Evolutionary conservation across 2,329 filamentous ascomycete genomes (phyloP).

Genomic region (Pestalotiopsis sp.): DNA sequence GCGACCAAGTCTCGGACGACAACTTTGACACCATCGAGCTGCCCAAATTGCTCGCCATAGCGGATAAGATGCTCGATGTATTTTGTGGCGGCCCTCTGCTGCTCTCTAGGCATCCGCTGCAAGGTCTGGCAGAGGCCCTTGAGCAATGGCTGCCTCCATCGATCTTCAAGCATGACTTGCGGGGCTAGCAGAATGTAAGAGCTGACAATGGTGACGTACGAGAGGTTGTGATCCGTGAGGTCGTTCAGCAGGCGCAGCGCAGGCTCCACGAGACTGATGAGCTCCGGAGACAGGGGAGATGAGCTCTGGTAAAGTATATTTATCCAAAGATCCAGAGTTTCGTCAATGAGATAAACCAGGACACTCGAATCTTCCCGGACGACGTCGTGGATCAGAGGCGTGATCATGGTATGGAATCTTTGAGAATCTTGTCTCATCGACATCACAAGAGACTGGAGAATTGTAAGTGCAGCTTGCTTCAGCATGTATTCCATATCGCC

Average conservation of each 20-base stretch:
- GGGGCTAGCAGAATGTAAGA: conserved; percentile 72
- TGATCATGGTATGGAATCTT: conserved; percentile 75
- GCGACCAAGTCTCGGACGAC: conserved; percentile 66
- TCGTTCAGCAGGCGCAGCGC: conserved; percentile 67
- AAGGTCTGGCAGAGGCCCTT: conserved; percentile 50
- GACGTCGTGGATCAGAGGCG: conserved; percentile 80
- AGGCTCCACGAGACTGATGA: conserved; percentile 63
- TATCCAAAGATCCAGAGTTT: conserved; percentile 87
- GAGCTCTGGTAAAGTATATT: conserved; percentile 69
- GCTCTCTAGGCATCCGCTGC: conserved; percentile 54
- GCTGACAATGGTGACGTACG: conserved; percentile 65
- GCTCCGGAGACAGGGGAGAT: conserved; percentile 58
- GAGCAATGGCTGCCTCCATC: conserved; percentile 49
- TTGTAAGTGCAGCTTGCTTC: conserved; percentile 88
- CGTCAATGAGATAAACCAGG: conserved; percentile 83
- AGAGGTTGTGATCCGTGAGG: conserved; percentile 61
- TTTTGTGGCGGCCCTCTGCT: conserved; percentile 56
- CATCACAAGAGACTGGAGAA: conserved; percentile 81
- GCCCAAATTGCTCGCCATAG: conserved; percentile 61
- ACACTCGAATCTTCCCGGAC: conserved; percentile 74
- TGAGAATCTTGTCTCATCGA: conserved; percentile 79
- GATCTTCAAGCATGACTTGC: conserved; percentile 61
- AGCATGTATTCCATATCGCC: conserved; percentile 82
- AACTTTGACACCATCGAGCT: conserved; percentile 58
- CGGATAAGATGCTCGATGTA: conserved; percentile 67